Evolutionary conservation across 495 filamentous ascomycete species (phyloP), one percentile per base, ranked within the genome.

Genomic region (Penicillium salamii): DNA sequence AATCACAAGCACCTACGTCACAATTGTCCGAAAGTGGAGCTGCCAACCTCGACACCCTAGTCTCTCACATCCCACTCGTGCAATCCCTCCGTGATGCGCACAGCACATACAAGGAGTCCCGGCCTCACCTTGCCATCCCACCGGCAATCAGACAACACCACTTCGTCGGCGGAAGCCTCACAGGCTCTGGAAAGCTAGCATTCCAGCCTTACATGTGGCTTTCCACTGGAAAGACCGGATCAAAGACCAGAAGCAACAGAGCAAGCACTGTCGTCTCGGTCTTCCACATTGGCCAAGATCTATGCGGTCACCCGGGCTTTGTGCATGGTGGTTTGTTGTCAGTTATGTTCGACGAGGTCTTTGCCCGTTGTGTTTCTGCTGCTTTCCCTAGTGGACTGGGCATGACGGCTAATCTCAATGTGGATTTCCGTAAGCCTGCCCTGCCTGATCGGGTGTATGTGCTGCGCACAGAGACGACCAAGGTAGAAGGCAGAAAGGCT

Each of bases 181-280:
- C 84, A 29, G 91, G 91, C 3, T 69, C 78, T 0, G 83, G 83
- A 15, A 87, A 78, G 61, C 78, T 97, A 36, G 80, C 81, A 9
- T 83, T 93, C 0, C 86, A 90, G 5, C 93, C 92, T 1, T 79
- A 89, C 26, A 79, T 82, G 41, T 97, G 86, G 75, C 76, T 71
- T 7, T 48, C 53, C 4, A 56, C 38, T 5, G 42, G 26, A 3
- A 50, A 52, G 26, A 6, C 48, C 14, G 79, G 83, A 23, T 65
- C 72, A 9, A 19, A 33, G 18, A 9, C 33, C 14, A 28, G 26
- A 4, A 29, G 7, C 11, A 9, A 48, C 17, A 37, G 49, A 37
- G 28, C 47, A 14, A 62, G 57, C 49, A 58, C 46, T 21, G 63
- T 68, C 3, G 41, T 67, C 0, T 66, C 70, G 0, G 50, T 71